A percentile compares a stretch with the other conserved stretches of the same genome.
phyloP scores from a whole-genome alignment of 2,329 filamentous ascomycete genomes.

The Colletotrichum aenigma region DNA sequence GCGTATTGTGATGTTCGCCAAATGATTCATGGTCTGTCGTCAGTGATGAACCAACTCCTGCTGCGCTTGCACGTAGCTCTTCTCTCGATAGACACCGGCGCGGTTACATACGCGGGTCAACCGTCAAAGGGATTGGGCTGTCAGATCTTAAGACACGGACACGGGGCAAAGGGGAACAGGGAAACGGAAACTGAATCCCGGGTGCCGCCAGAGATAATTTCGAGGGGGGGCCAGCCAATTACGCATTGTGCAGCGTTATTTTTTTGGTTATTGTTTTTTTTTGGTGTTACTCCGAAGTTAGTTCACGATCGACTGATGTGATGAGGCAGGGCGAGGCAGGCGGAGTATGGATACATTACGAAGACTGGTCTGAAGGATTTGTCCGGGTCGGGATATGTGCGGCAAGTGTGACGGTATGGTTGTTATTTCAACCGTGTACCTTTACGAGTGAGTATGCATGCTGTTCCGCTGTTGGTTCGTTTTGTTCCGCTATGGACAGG shows the following conservation, averaged over 20 bases:
- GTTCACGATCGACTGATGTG: background rate
- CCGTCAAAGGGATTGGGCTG: background rate
- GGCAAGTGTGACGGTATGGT: background rate
- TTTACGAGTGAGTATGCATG: background rate
- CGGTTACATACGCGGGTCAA: background rate
- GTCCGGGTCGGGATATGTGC: background rate
- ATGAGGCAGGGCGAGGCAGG: background rate
- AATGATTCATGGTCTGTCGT: background rate
- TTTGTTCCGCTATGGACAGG: background rate
- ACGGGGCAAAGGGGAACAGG: background rate
- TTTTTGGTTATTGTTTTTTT: background rate
- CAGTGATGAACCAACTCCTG: background rate
- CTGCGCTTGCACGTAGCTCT: background rate
- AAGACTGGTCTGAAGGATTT: background rate
- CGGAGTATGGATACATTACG: background rate
- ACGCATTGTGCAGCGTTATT: background rate
- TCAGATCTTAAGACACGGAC: background rate
- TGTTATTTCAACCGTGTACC: background rate
- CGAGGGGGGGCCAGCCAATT: background rate
- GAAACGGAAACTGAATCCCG: background rate
- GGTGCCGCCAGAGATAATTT: background rate
- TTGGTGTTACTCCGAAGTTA: background rate
- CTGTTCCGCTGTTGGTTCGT: slow-evolving; percentile 1
- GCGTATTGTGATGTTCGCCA: background rate
- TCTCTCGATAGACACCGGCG: background rate